Base-by-base conservation (phyloP, 257 asterid genomes). In the Penstemon barbatus region DNA sequence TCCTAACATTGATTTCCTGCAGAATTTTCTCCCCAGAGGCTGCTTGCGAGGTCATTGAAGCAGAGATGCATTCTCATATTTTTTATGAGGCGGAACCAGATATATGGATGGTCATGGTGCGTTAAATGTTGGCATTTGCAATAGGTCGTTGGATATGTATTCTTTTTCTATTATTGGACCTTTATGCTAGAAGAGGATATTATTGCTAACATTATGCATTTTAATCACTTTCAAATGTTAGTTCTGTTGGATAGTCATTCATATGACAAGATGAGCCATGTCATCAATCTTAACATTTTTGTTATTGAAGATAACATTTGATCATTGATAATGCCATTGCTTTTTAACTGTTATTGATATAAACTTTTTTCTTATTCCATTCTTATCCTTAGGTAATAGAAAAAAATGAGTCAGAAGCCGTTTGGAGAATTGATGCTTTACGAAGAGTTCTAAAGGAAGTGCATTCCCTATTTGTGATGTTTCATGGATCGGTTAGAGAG, bases 31-130 rank as follows among this genome's bases (percentile, higher is more conserved):
- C 99, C 43, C 99, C 97, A 12, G 88, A 92, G 66, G 91, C 87
- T 62, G 91, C 99, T 42, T 91, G 99, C 49, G 99, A 94, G 78
- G 87, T 82, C 70, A 94, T 94, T 78, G 97, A 94, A 80, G 97
- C 97, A 50, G 97, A 92, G 84, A 84, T 74, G 89, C 96, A 94
- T 80, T 80, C 96, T 19, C 97, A 94, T 87, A 87, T 94, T 57
- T 94, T 94, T 63, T 86, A 85, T 45, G 99, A 94, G 82, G 90
- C 97, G 48, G 99, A 94, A 67, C 95, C 90, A 38, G 97, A 94
- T 87, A 87, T 94, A 75, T 94, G 99, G 99, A 94, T 94, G 95
- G 94, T 92, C 75, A 84, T 92, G 99, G 97, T 93, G 77, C n/a
- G 89, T n/a, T 43, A 25, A 13, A 19, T 41, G 52, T 63, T 51